Conservation (phyloP, 139 green algal genomes). For the Auxenochlorella pyrenoidosa region DNA sequence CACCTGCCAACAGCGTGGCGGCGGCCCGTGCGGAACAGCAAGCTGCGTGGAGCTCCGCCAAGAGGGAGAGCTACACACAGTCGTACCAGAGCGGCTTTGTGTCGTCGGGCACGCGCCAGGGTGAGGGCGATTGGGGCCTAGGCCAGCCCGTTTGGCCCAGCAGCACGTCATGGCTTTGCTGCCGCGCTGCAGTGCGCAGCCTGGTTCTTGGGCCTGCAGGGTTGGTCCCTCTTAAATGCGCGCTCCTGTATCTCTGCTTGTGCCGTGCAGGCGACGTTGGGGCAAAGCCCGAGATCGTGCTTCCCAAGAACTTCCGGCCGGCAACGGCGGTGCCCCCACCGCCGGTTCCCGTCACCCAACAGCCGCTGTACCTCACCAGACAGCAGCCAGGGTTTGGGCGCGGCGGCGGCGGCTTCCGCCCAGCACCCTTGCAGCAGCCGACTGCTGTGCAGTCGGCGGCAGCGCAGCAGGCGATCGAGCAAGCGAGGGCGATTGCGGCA, state of each 20-base stretch:
- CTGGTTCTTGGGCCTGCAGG: too few species aligned
- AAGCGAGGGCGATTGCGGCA: constrained; percentile 38
- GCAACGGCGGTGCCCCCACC: constrained; percentile 44
- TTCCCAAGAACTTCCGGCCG: constrained; percentile 53
- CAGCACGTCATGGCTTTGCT: too few species aligned
- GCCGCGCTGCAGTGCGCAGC: too few species aligned
- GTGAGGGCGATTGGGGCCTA: not conserved
- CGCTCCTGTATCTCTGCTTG: too few species aligned
- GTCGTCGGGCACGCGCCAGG: constrained; percentile 62
- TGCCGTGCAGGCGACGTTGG: constrained; percentile 58
- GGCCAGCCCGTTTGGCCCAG: too few species aligned
- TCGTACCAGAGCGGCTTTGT: constrained; percentile 71
- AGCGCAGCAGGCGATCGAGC: constrained; percentile 29
- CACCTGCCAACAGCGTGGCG: not conserved
- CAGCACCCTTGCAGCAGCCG: constrained; percentile 51
- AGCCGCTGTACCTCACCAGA: constrained; percentile 70
- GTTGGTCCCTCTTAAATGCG: too few species aligned
- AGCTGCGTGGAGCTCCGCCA: constrained; percentile 29
- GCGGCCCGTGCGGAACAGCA: constrained; percentile 31
- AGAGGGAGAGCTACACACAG: constrained; percentile 48
- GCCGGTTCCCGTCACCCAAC: constrained; percentile 67
- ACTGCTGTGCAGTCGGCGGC: not conserved
- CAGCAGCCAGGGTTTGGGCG: constrained; percentile 29
- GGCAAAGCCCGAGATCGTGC: constrained; percentile 66
- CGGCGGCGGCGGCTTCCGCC: not conserved